A percentile compares a stretch with the other conserved stretches of the same genome.
These are phyloP conservation scores for Westerdykella sp. DNA, from an alignment of 2,329 filamentous ascomycete genomes.

Conservation along the genomic window DNA sequence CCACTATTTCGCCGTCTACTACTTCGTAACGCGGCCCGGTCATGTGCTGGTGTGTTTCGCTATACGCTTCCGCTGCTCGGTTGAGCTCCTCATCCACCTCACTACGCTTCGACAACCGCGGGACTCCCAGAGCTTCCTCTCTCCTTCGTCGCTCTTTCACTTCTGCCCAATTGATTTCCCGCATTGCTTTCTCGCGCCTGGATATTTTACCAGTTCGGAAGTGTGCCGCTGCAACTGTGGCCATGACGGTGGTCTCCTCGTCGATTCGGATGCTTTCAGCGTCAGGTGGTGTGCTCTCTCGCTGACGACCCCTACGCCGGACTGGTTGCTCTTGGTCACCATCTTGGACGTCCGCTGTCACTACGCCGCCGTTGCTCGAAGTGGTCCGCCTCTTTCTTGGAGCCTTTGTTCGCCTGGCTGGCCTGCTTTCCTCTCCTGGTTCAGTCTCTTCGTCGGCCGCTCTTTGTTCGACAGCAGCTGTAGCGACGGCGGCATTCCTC, in stretches of 20 bases:
- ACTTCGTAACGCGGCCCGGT: conserved; percentile 50
- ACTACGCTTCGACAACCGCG: conserved; percentile 18
- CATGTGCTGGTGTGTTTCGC: conserved; percentile 5
- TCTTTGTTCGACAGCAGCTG: conserved; percentile 1
- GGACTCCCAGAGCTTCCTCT: conserved; percentile 19
- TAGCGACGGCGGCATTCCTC: conserved; percentile 2
- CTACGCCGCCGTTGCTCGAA: neutral
- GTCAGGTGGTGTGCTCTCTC: conserved; percentile 31
- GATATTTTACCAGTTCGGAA: conserved; percentile 66
- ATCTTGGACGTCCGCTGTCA: conserved; percentile 2
- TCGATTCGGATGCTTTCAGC: conserved; percentile 50
- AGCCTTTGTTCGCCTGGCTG: neutral
- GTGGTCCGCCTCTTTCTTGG: conserved; percentile 3
- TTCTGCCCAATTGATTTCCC: conserved; percentile 56
- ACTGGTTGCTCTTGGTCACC: conserved; percentile 7
- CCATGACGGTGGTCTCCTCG: conserved; percentile 62
- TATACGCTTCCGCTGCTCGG: conserved; percentile 9
- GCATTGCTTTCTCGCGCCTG: conserved; percentile 65
- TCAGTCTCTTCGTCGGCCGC: neutral
- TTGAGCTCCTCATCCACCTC: conserved; percentile 18
- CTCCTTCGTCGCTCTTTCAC: conserved; percentile 38
- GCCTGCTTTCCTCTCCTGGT: neutral
- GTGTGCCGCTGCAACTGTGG: conserved; percentile 60
- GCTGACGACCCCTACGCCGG: conserved; percentile 22
- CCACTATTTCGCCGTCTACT: conserved; percentile 65